Percentiles rank a stretch among this genome's conserved stretches.
These are phyloP conservation scores for Pochonia chlamydosporia DNA, from an alignment of 2,329 filamentous ascomycete genomes.

Conservation along the genomic window DNA sequence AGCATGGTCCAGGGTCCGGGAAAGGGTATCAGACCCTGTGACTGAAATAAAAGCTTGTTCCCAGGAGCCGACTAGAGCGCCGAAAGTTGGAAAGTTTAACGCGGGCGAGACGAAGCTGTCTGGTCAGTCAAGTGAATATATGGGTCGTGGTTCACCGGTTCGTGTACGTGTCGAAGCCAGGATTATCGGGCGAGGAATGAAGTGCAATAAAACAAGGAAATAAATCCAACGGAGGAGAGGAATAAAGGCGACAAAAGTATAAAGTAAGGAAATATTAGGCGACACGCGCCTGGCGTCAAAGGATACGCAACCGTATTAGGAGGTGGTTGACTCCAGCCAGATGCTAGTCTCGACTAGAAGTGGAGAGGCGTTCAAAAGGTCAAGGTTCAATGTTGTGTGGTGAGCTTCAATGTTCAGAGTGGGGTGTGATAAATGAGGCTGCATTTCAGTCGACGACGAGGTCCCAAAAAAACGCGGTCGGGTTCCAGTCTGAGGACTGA, in stretches of 20 bases:
- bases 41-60: too few relatives aligned
- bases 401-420: too few relatives aligned
- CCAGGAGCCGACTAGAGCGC: not conserved
- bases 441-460: conserved; percentile 3
- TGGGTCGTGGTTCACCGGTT: not conserved
- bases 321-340: too few relatives aligned
- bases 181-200: conserved; percentile 4
- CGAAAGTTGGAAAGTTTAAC: not conserved
- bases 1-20: conserved; percentile 10
- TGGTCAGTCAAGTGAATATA: too few relatives aligned
- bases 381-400: too few relatives aligned
- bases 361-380: too few relatives aligned
- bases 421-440: not conserved
- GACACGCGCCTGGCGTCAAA: not conserved
- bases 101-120: not conserved
- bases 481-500: not conserved
- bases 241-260: too few relatives aligned
- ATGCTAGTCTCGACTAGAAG: too few relatives aligned
- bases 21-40: not conserved
- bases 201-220: not conserved
- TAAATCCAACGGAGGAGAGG: not conserved
- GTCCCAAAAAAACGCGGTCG: conserved; percentile 1
- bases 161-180: not conserved
- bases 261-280: not conserved
- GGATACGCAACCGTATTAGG: not conserved